Conservation (phyloP, 2,329 filamentous ascomycete genomes). For the Tolypocladium amazonense region DNA sequence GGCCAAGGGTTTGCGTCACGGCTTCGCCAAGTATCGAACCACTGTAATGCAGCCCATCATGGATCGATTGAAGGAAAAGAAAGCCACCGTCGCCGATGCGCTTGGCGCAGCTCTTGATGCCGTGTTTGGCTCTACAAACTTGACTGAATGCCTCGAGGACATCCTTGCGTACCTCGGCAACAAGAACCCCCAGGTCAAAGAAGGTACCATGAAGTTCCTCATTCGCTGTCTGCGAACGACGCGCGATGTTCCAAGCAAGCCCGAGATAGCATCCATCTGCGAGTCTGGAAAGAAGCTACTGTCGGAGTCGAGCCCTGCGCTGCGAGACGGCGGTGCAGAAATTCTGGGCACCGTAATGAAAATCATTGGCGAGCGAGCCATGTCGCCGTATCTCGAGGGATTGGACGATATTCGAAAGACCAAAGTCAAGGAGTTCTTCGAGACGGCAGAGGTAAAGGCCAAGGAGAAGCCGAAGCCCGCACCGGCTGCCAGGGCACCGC, state of each 20-base stretch:
- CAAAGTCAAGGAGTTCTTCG: conserved; percentile 90
- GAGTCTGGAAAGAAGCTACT: conserved; percentile 83
- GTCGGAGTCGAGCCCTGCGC: conserved; percentile 75
- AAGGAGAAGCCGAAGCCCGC: conserved; percentile 71
- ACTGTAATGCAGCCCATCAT: conserved; percentile 81
- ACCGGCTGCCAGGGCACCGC: conserved; percentile 44
- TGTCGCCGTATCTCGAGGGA: conserved; percentile 85
- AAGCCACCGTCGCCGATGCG: conserved; percentile 77
- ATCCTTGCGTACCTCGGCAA: conserved; percentile 74
- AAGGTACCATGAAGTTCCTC: conserved; percentile 90
- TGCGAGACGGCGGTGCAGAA: conserved; percentile 84
- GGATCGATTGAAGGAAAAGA: conserved; percentile 97
- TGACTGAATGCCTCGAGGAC: conserved; percentile 86
- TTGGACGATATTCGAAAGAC: conserved; percentile 91
- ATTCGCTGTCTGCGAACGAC: conserved; percentile 78
- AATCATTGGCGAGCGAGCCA: conserved; percentile 91
- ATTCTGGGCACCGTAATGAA: conserved; percentile 94
- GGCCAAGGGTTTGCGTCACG: conserved; percentile 71
- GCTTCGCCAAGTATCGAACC: conserved; percentile 71
- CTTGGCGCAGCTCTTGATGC: conserved; percentile 74
- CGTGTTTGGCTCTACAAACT: conserved; percentile 51
- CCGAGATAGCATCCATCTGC: conserved; percentile 76
- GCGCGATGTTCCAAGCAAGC: conserved; percentile 69
- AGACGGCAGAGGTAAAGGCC: conserved; percentile 42
- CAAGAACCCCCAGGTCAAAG: conserved; percentile 97